These are phyloP conservation scores for Backusella parvicylindrica DNA, from an alignment of 192 early-diverging fungal genomes.

Conservation along the genomic window DNA sequence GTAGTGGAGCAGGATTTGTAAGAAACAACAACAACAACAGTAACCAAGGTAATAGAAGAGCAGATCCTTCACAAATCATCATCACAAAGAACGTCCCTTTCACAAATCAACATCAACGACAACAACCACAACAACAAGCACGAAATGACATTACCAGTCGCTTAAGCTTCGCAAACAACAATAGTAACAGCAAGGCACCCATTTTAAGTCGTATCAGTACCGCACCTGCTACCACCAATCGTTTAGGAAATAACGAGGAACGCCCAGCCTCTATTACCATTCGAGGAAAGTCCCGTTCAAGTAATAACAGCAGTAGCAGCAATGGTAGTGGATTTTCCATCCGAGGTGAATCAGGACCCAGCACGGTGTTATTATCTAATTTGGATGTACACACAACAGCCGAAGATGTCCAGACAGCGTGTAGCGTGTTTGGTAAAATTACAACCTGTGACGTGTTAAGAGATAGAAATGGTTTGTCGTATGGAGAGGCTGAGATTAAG, in stretches of 20 bases:
- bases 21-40: not conserved
- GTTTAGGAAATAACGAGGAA: not conserved
- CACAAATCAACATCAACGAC: not conserved
- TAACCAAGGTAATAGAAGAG: not conserved
- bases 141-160: not conserved
- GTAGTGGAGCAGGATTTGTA: not conserved
- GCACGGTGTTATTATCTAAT: slow-evolving; percentile 43
- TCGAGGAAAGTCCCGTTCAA: not conserved
- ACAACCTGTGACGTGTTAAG: slow-evolving; percentile 32
- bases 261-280: not conserved
- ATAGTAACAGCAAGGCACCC: not conserved
- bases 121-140: not conserved
- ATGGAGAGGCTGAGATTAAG: slow-evolving; percentile 45
- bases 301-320: not conserved
- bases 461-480: slow-evolving; percentile 29
- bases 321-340: slow-evolving; percentile 23
- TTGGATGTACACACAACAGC: slow-evolving; percentile 44
- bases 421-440: slow-evolving; percentile 32
- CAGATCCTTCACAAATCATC: slow-evolving; percentile 22
- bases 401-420: slow-evolving; percentile 43
- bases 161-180: not conserved
- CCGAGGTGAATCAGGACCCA: slow-evolving; percentile 47
- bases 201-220: not conserved
- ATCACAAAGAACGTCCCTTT: slow-evolving; percentile 21
- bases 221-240: not conserved